phyloP scores from a whole-genome alignment of 2,329 filamentous ascomycete genomes.

The Cladobotryum mycophilum region DNA sequence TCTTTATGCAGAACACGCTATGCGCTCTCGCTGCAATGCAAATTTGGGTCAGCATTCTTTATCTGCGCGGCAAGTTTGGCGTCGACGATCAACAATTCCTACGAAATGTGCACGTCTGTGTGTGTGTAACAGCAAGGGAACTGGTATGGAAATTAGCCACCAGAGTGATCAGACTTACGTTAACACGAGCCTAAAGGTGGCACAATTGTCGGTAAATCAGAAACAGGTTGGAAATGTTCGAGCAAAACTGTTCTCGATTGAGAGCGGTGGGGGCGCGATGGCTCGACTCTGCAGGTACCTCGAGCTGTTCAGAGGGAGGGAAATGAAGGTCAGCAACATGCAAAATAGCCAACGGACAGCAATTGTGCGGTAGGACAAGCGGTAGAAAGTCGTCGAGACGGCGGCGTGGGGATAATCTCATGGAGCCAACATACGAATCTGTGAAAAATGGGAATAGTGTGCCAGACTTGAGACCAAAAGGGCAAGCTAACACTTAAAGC shows the following conservation, averaged over 20 bases:
- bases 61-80: not conserved
- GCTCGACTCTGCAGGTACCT: slow-evolving; percentile 16
- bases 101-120: slow-evolving; percentile 4
- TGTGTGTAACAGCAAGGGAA: slow-evolving; percentile 9
- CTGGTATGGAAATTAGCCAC: slow-evolving; percentile 11
- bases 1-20: no score
- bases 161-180: slow-evolving; percentile 10
- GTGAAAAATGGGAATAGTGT: slow-evolving; percentile 8
- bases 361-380: not conserved
- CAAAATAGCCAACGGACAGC: not conserved
- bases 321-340: slow-evolving; percentile 17
- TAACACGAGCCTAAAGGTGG: not conserved
- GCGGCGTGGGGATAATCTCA: slow-evolving; percentile 3
- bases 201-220: not conserved
- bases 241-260: slow-evolving; percentile 13
- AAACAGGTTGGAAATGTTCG: slow-evolving; percentile 14
- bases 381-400: not conserved
- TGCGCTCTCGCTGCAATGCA: not conserved
- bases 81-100: slow-evolving; percentile 2
- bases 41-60: slow-evolving; percentile 12
- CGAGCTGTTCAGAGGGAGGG: slow-evolving; percentile 17
- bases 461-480: slow-evolving; percentile 15
- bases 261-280: slow-evolving; percentile 5
- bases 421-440: not conserved
- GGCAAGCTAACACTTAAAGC: slow-evolving; percentile 12